Evolutionary conservation across 805 yeast genomes (phyloP).

Genomic region (Cyberlindnera japonica): DNA sequence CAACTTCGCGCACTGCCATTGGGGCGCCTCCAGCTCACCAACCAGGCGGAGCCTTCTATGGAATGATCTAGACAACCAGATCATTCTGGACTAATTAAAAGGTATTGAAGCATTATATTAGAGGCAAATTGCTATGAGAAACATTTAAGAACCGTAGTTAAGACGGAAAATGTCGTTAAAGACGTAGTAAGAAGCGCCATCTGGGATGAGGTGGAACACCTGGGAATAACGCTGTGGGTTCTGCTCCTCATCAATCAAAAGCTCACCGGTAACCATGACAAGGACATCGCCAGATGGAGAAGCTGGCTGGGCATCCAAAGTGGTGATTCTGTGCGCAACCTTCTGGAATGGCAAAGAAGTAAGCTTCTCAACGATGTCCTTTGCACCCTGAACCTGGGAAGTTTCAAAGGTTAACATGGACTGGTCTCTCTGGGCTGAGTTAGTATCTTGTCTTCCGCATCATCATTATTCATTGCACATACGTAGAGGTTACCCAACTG

Average conservation of each 20-base stretch:
- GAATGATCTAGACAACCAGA: too few relatives aligned
- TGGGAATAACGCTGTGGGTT: slow-evolving; percentile 96
- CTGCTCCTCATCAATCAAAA: slow-evolving; percentile 86
- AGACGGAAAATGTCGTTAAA: slow-evolving; percentile 96
- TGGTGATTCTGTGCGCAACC: slow-evolving; percentile 89
- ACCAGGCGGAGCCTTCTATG: too few relatives aligned
- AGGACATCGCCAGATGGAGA: slow-evolving; percentile 88
- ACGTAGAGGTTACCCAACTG: slow-evolving; percentile 88
- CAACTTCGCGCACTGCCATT: background rate
- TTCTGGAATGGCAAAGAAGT: slow-evolving; percentile 86
- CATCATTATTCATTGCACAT: too few relatives aligned
- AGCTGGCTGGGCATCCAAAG: slow-evolving; percentile 97
- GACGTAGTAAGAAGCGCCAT: slow-evolving; percentile 85
- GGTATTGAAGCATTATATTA: too few relatives aligned
- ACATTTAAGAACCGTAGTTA: slow-evolving; percentile 60
- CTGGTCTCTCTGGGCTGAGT: slow-evolving; percentile 62
- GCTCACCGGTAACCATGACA: slow-evolving; percentile 97
- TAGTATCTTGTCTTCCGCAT: slow-evolving; percentile 1
- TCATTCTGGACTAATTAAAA: too few relatives aligned
- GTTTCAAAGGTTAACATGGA: slow-evolving; percentile 98
- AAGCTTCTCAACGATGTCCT: slow-evolving; percentile 88
- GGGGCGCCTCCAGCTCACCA: too few relatives aligned
- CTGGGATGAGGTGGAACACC: slow-evolving; percentile 95
- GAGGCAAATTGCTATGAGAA: too few relatives aligned
- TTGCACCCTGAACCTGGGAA: slow-evolving; percentile 91